Conservation (phyloP, 352 stramenopile genomes). For the Phytophthora lateralis region DNA sequence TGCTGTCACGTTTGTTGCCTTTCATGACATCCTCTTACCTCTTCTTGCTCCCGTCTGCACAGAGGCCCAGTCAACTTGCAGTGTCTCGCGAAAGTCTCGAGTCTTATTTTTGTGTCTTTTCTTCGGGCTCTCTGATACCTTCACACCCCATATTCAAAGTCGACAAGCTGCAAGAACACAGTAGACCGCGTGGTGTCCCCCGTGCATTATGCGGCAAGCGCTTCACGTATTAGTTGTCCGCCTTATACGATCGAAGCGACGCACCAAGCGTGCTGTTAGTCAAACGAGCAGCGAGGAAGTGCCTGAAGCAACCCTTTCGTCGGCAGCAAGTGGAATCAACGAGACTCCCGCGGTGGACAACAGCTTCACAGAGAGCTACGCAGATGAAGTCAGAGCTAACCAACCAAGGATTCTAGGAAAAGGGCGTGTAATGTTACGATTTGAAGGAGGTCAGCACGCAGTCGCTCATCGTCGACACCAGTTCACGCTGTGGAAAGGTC, state of each 20-base stretch:
- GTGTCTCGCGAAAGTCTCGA: constrained; percentile 10
- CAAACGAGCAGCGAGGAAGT: constrained; percentile 9
- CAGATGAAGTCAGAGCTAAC: not conserved
- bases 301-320: not conserved
- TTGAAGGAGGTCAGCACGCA: constrained; percentile 4
- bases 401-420: not conserved
- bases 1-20: not conserved
- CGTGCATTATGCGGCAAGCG: constrained; percentile 4
- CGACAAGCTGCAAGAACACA: constrained; percentile 1
- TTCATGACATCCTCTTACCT: constrained; percentile 15
- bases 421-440: not conserved
- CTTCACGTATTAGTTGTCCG: constrained; percentile 1
- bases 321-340: not conserved
- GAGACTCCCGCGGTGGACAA: constrained; percentile 10
- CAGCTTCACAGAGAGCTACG: constrained; percentile 11
- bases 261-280: constrained; percentile 1
- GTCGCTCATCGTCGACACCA: constrained; percentile 18
- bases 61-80: constrained; percentile 3
- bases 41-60: constrained; percentile 8
- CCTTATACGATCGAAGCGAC: constrained; percentile 6
- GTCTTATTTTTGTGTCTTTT: constrained; percentile 20
- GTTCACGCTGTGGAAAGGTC: constrained; percentile 22
- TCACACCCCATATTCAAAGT: constrained; percentile 3
- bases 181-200: not conserved
- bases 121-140: not conserved